These are phyloP conservation scores for Nothopassalora personata DNA, from an alignment of 2,329 filamentous ascomycete species.

Conservation along the genomic window DNA sequence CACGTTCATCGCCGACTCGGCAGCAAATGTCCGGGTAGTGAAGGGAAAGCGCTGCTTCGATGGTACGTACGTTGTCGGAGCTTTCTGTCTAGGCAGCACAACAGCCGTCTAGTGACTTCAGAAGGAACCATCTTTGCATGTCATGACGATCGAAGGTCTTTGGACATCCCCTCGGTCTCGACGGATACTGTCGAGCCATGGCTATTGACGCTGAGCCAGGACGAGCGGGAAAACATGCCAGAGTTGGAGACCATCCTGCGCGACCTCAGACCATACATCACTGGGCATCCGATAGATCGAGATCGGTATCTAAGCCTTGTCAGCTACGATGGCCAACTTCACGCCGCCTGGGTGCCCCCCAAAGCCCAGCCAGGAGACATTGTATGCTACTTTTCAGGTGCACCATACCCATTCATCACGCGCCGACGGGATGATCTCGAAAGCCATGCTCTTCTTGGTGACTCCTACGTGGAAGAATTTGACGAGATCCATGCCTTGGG, in stretches of 20 bases:
- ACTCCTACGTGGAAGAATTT: constrained; percentile 2
- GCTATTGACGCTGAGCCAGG: background rate
- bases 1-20: constrained; percentile 6
- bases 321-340: background rate
- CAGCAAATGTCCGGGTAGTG: constrained; percentile 1
- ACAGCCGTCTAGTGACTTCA: background rate
- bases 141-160: background rate
- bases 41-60: constrained; percentile 1
- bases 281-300: constrained; percentile 5
- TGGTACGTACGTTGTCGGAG: constrained; percentile 7
- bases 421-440: background rate
- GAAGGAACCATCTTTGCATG: background rate
- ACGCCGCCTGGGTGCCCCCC: constrained; percentile 4
- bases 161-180: background rate
- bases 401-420: constrained; percentile 6
- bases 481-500: background rate
- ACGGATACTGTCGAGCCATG: background rate
- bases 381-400: constrained; percentile 1
- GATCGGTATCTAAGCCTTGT: constrained; percentile 3
- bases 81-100: background rate
- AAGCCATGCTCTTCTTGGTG: constrained; percentile 1
- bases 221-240: background rate
- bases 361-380: constrained; percentile 1
- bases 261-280: constrained; percentile 6
- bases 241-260: background rate